Percentiles rank a stretch among this genome's conserved stretches.
Conservation (phyloP, 495 filamentous ascomycete species). For the Penicillium nucicola region DNA sequence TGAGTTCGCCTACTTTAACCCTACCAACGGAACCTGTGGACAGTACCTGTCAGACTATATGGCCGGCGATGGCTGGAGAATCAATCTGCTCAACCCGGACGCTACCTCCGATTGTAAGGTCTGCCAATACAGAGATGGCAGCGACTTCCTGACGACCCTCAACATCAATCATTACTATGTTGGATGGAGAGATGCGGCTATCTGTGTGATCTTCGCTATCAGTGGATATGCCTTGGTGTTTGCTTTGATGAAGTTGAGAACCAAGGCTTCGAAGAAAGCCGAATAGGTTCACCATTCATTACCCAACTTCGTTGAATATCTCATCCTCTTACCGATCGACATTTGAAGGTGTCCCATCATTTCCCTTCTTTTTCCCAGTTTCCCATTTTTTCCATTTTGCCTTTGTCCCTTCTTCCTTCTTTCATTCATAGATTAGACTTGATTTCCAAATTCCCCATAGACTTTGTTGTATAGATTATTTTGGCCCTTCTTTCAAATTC, state of each 20-base stretch:
- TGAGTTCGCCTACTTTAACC: slow-evolving; percentile 56
- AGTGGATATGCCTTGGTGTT: slow-evolving; percentile 48
- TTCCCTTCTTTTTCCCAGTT: not conserved
- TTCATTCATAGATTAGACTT: not conserved
- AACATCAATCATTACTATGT: slow-evolving; percentile 41
- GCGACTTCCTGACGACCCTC: slow-evolving; percentile 36
- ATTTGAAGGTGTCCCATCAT: too few relatives aligned
- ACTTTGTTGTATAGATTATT: too few relatives aligned
- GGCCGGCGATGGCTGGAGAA: slow-evolving; percentile 41
- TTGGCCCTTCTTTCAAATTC: too few relatives aligned
- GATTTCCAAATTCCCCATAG: too few relatives aligned
- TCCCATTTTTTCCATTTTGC: not conserved
- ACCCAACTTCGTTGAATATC: not conserved
- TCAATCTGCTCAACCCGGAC: slow-evolving; percentile 49
- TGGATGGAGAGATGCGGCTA: slow-evolving; percentile 43
- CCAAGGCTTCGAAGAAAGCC: slow-evolving; percentile 42
- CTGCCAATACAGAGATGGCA: slow-evolving; percentile 48
- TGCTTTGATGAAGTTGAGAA: slow-evolving; percentile 44
- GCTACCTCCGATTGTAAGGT: slow-evolving; percentile 54
- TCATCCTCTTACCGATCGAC: not conserved
- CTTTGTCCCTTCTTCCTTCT: too few relatives aligned
- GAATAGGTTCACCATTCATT: slow-evolving; percentile 11
- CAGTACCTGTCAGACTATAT: slow-evolving; percentile 57
- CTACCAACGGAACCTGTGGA: slow-evolving; percentile 50
- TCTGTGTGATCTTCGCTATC: slow-evolving; percentile 44